Conservation (phyloP, 805 yeast genomes). For the Priceomyces carsonii region DNA sequence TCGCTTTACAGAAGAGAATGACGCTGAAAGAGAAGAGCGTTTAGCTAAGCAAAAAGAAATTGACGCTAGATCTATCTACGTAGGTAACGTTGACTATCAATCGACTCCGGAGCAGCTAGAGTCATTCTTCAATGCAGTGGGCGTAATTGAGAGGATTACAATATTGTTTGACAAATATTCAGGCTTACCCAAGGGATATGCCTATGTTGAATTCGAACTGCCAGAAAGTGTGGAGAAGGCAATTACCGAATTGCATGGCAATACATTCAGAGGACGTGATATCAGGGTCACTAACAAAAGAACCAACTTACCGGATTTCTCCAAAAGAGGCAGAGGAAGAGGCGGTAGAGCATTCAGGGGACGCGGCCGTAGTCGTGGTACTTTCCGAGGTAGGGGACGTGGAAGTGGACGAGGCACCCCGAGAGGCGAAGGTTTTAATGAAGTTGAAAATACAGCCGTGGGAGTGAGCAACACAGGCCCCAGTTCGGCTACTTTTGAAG, state of each 20-base stretch:
- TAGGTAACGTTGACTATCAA: conserved; percentile 51
- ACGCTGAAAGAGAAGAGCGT: conserved; percentile 27
- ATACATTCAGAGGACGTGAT: conserved; percentile 46
- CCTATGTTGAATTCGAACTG: conserved; percentile 58
- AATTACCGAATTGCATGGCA: conserved; percentile 39
- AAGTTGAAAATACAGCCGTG: no score
- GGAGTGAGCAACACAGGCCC: no score
- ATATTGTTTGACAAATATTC: conserved; percentile 47
- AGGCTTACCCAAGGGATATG: conserved; percentile 58
- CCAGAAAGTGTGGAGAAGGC: conserved; percentile 48
- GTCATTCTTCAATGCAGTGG: conserved; percentile 43
- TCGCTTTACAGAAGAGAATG: conserved; percentile 24
- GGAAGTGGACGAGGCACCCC: conserved; percentile 23
- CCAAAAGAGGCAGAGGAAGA: conserved; percentile 22
- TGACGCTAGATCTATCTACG: conserved; percentile 55
- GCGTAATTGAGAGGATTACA: conserved; percentile 53
- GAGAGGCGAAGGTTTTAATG: no score
- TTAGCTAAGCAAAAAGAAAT: conserved; percentile 43
- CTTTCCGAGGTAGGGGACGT: conserved; percentile 30
- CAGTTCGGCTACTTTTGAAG: no score
- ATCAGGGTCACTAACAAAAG: conserved; percentile 52
- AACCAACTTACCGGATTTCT: conserved; percentile 54
- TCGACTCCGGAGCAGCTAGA: conserved; percentile 55
- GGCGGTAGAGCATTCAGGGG: conserved; percentile 25
- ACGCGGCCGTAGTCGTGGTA: conserved; percentile 34